Evolutionary conservation across 345 rosid genomes (phyloP), one percentile per base, ranked within the genome.

Genomic region (Citrus trifoliata): DNA sequence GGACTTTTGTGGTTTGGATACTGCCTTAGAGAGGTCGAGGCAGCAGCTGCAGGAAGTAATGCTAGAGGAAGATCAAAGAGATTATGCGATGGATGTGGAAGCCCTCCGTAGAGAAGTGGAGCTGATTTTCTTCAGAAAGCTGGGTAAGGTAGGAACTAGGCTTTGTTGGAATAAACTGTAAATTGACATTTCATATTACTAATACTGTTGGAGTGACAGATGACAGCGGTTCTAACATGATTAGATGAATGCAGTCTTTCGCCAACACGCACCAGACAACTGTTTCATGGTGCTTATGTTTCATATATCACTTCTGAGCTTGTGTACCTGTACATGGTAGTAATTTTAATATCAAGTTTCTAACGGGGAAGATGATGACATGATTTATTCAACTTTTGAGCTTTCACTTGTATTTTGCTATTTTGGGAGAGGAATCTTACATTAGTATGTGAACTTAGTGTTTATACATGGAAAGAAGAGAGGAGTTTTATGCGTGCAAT

Each of bases 1-100:
- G 92, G 97, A 93, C 80, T 90, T 89, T 27, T 92, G 98, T 79
- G 87, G 88, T 58, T 83, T 96, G 84, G 91, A 86, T 75, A 83
- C 68, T 78, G 91, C 94, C 38, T 82, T 96, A 78, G 90, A 86
- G 78, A 85, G 88, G 76, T 86, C 92, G 95, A 88, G 86, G 87
- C 82, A 76, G 83, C 95, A 86, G 75, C 88, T 96, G 61, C 82
- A 83, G 70, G 90, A 84, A 75, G 82, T 89, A 75, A 86, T 85
- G 92, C 76, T 46, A 38, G 95, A 88, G 28, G 97, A 94, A 81
- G 25, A 83, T 86, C 87, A 30, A 66, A 86, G 87, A 74, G 99
- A 93, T 81, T 93, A 87, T 80, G 93, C 88, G 1, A 76, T 59
- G 67, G 98, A 93, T 70, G 83, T 91, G 64, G 94, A 96, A 82